Conservation (phyloP, 202 grass and related monocot genomes). For the Brachypodium distachyon region DNA sequence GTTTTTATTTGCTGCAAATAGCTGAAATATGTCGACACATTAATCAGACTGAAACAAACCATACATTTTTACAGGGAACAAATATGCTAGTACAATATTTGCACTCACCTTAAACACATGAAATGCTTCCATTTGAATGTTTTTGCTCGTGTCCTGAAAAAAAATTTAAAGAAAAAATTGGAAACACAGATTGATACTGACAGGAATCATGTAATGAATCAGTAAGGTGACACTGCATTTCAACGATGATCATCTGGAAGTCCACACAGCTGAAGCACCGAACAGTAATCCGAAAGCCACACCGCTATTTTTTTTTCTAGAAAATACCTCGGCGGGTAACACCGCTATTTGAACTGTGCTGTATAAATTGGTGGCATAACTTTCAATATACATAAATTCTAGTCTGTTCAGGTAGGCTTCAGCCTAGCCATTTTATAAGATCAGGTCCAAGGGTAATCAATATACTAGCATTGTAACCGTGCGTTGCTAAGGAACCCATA, state of each 20-base stretch:
- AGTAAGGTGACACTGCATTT: neutral
- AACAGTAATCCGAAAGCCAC: neutral
- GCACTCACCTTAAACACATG: constrained; percentile 86
- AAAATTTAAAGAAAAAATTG: neutral
- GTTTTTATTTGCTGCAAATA: constrained; percentile 95
- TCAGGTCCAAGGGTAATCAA: neutral
- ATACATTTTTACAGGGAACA: neutral
- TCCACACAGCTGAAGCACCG: neutral
- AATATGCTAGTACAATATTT: neutral
- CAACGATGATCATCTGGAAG: neutral
- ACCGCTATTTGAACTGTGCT: neutral
- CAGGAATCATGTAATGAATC: neutral
- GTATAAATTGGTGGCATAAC: neutral
- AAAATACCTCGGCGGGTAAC: too few relatives aligned
- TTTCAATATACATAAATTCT: neutral
- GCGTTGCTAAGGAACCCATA: too few relatives aligned
- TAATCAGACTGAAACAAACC: neutral
- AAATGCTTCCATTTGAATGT: constrained; percentile 93
- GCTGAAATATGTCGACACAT: constrained; percentile 30
- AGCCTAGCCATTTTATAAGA: neutral
- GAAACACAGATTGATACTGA: neutral
- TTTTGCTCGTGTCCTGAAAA: constrained; percentile 89
- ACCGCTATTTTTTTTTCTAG: too few relatives aligned
- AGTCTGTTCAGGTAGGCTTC: neutral
- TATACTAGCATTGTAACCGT: too few relatives aligned